Conservation (phyloP, 2,329 filamentous ascomycete species). For the Malbranchea zuffiana region DNA sequence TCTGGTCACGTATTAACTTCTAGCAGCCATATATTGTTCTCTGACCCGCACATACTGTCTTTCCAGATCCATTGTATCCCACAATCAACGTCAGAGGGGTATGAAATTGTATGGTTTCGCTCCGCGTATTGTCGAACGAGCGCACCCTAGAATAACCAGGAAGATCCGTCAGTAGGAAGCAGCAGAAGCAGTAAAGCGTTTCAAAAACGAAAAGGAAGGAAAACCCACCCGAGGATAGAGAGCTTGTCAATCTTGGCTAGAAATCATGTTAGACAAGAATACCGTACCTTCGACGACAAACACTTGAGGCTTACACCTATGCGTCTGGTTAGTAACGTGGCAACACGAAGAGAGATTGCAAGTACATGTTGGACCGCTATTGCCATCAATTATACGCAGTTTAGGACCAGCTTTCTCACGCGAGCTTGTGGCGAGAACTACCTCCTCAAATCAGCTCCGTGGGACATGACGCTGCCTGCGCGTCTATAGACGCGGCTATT, state of each 20-base stretch:
- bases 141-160: constrained; percentile 47
- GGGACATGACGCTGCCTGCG: too few relatives aligned
- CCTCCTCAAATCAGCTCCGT: too few relatives aligned
- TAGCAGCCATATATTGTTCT: background rate
- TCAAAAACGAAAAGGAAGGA: constrained; percentile 1
- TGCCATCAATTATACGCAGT: too few relatives aligned
- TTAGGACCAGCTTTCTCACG: too few relatives aligned
- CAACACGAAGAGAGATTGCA: background rate
- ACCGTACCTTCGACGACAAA: background rate
- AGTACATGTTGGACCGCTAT: too few relatives aligned
- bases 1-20: constrained; percentile 38
- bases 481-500: too few relatives aligned
- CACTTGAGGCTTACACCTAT: constrained; percentile 14
- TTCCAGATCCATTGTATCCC: constrained; percentile 92
- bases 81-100: constrained; percentile 92
- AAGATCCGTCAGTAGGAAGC: background rate
- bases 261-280: constrained; percentile 1
- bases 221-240: constrained; percentile 59
- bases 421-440: too few relatives aligned
- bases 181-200: constrained; percentile 6
- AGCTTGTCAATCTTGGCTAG: constrained; percentile 79
- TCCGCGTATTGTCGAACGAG: constrained; percentile 67
- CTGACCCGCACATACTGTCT: constrained; percentile 49
- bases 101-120: constrained; percentile 76
- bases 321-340: too few relatives aligned